A percentile compares a stretch with the other conserved stretches of the same genome.
Conservation (phyloP, 1,284 basidiomycete species). For the Microbotryum intermedium region DNA sequence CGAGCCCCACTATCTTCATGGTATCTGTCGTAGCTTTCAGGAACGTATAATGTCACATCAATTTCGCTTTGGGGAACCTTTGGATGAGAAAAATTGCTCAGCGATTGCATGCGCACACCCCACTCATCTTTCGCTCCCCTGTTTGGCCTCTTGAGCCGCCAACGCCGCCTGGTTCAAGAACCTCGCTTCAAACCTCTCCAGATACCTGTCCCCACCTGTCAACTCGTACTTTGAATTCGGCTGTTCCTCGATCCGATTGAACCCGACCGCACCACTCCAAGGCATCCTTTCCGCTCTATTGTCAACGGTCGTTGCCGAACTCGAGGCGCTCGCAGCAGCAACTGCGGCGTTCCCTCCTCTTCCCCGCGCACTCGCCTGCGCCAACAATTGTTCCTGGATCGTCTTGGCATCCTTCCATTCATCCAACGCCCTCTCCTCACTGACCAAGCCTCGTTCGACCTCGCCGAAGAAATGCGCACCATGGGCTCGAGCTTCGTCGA, state of each 20-base stretch:
- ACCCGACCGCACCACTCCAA: background rate
- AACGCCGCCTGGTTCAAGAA: conserved; percentile 55
- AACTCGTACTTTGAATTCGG: conserved; percentile 11
- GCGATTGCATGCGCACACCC: background rate
- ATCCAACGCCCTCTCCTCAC: conserved; percentile 55
- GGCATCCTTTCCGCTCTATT: background rate
- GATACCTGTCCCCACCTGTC: conserved; percentile 33
- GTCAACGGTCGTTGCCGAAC: background rate
- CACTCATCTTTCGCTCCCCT: background rate
- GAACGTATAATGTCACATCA: too few relatives aligned
- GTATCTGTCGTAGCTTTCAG: too few relatives aligned
- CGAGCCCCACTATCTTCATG: too few relatives aligned
- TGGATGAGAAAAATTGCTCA: too few relatives aligned
- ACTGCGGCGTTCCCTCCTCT: background rate
- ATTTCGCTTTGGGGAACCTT: too few relatives aligned
- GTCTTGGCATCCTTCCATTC: conserved; percentile 19
- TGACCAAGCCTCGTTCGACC: conserved; percentile 53
- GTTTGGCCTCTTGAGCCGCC: background rate
- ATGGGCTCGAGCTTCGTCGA: conserved; percentile 67
- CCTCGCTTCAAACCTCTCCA: conserved; percentile 67
- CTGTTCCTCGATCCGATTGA: background rate
- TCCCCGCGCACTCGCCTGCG: background rate
- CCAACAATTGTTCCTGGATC: conserved; percentile 16
- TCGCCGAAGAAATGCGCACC: conserved; percentile 64
- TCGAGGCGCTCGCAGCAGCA: background rate